Conservation (phyloP, 108 stramenopile genomes). For the Fistulifera pelliculosa region DNA sequence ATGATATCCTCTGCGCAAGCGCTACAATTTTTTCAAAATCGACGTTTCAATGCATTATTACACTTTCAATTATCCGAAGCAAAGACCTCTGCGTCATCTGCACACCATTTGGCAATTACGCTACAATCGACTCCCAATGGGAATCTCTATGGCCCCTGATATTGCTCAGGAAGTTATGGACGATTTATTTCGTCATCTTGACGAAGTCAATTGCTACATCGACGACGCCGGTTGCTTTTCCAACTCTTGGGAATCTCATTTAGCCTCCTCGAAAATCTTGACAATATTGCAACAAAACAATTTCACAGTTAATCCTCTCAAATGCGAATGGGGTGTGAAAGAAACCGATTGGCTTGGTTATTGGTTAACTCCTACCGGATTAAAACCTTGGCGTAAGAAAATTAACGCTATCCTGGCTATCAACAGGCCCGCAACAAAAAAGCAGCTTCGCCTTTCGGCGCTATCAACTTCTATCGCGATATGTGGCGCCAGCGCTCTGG, state of each 20-base stretch:
- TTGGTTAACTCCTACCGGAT: slow-evolving; percentile 36
- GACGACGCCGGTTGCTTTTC: slow-evolving; percentile 35
- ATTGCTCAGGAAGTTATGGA: slow-evolving; percentile 11
- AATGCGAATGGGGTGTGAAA: slow-evolving; percentile 42
- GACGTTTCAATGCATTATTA: slow-evolving; percentile 23
- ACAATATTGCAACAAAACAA: slow-evolving; percentile 4
- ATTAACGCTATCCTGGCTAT: slow-evolving; percentile 27
- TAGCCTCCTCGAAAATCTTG: slow-evolving; percentile 14
- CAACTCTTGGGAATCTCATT: slow-evolving; percentile 23
- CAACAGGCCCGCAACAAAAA: slow-evolving; percentile 11
- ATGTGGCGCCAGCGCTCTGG: slow-evolving; percentile 36
- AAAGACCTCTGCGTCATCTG: slow-evolving; percentile 18
- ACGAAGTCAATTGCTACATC: slow-evolving; percentile 29
- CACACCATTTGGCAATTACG: slow-evolving; percentile 41
- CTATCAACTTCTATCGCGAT: slow-evolving; percentile 39
- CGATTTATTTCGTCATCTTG: slow-evolving; percentile 13
- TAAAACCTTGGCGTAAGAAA: slow-evolving; percentile 45
- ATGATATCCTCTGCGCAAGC: slow-evolving; percentile 7
- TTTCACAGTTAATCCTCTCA: slow-evolving; percentile 25
- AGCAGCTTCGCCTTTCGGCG: slow-evolving; percentile 26
- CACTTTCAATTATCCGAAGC: slow-evolving; percentile 24
- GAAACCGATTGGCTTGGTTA: slow-evolving; percentile 55
- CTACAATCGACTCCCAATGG: slow-evolving; percentile 42
- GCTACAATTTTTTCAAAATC: slow-evolving; percentile 9
- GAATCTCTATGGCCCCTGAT: slow-evolving; percentile 30